Evolutionary conservation across 108 stramenopile species (phyloP).

Genomic region (Nitzschia inconspicua): DNA sequence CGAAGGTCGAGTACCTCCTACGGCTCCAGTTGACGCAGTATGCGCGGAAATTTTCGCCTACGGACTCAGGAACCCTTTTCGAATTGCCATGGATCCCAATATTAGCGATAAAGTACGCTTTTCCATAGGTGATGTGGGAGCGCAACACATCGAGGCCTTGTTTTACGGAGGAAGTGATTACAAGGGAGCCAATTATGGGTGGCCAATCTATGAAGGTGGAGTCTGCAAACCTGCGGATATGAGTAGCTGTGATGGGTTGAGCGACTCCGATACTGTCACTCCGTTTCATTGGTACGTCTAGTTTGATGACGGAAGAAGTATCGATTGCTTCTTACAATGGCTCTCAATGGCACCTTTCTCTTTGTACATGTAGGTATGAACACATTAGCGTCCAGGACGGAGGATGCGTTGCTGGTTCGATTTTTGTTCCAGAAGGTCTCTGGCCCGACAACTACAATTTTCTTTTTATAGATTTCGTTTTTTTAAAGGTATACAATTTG

Average conservation of each 20-base stretch:
- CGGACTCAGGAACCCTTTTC: slow-evolving; percentile 37
- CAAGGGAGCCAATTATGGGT: slow-evolving; percentile 29
- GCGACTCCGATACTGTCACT: slow-evolving; percentile 4
- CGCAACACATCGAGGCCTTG: slow-evolving; percentile 21
- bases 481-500: slow-evolving; percentile 2
- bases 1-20: not conserved
- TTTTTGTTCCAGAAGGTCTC: not conserved
- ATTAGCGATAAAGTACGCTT: slow-evolving; percentile 13
- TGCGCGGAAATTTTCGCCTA: slow-evolving; percentile 24
- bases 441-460: not conserved
- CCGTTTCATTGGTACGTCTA: slow-evolving; percentile 22
- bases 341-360: slow-evolving; percentile 7
- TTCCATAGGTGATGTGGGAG: slow-evolving; percentile 32
- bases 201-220: slow-evolving; percentile 28
- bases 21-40: not conserved
- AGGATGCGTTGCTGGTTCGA: not conserved
- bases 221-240: slow-evolving; percentile 11
- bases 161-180: slow-evolving; percentile 16
- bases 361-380: slow-evolving; percentile 14
- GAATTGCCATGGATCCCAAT: slow-evolving; percentile 34
- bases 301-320: slow-evolving; percentile 8
- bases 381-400: slow-evolving; percentile 2
- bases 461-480: slow-evolving; percentile 6
- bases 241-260: not conserved
- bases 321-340: slow-evolving; percentile 2